Evolutionary conservation across 805 yeast genomes (phyloP), one percentile per base, ranked within the genome.

Genomic region (Saccharomycopsis vini): DNA sequence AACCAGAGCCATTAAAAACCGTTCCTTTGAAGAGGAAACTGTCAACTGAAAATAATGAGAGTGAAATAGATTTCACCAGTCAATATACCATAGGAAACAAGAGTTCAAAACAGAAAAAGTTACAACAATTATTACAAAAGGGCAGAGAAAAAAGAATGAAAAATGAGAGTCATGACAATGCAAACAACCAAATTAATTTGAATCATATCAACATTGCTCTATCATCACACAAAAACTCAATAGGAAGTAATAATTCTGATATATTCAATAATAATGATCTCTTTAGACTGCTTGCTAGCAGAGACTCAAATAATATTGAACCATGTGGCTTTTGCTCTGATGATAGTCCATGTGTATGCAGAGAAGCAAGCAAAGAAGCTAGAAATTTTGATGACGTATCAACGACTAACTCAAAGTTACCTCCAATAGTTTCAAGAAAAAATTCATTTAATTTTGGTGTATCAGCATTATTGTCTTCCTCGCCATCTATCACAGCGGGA

Each of bases 311-410:
- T 18, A 22, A 30, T 7, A 35, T 48, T 32, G 94, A 84, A 52
- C 77, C 82, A 46, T 90, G 97, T 62, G 97, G 97, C 0, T 89
- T 90, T 61, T 90, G 97, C 57, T 77, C 95, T 0, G 95, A 85
- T 52, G 92, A 79, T 52, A 79, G 95, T 0, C 89, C 95, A 2
- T 90, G 97, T 62, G 83, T 90, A 2, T 90, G 97, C 59, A 75
- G 90, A 22, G 96, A 87, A 53, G 83, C 77, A 15, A 22, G 32
- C 33, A 40, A 21, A 32, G 45, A 47, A 21, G 29, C 36, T 18
- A 36, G 10, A 5, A n/a, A n/a, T n/a, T n/a, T n/a, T n/a, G 10
- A 35, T 18, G 35, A 32, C 7, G 37, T 13, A n/a, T 6, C 37
- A 5, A 34, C 12, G 5, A 15, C n/a, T 15, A 19, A 34, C n/a